A percentile compares a stretch with the other conserved stretches of the same genome.
Evolutionary conservation across 345 rosid genomes (phyloP).

Genomic region (Euphorbia peplus): DNA sequence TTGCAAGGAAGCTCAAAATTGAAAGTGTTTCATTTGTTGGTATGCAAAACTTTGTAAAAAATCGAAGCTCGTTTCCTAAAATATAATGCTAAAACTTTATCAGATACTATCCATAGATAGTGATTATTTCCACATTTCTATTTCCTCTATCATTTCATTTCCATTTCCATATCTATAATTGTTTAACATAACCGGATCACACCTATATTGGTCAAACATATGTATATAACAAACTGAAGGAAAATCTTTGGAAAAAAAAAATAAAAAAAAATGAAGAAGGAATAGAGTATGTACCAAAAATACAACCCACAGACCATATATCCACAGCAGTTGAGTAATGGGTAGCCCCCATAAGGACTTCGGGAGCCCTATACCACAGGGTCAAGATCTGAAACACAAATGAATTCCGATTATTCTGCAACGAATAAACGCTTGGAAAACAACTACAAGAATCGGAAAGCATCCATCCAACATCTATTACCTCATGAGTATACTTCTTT

Average conservation of each 20-base stretch:
- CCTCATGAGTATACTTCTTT: constrained; percentile 97
- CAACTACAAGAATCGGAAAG: not conserved
- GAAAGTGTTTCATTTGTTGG: too few species aligned
- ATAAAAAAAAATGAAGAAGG: too few species aligned
- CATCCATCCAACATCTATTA: constrained; percentile 8
- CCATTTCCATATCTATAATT: too few species aligned
- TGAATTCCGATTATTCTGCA: not conserved
- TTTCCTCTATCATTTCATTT: too few species aligned
- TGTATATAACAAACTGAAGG: too few species aligned
- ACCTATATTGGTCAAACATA: not conserved
- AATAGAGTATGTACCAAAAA: constrained; percentile 56
- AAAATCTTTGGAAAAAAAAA: too few species aligned
- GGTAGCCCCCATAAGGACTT: constrained; percentile 88
- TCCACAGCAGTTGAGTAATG: constrained; percentile 97
- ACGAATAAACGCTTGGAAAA: not conserved
- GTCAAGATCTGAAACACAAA: constrained; percentile 63
- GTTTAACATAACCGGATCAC: not conserved
- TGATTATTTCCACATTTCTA: too few species aligned
- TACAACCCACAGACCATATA: constrained; percentile 93
- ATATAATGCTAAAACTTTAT: too few species aligned
- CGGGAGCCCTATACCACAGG: constrained; percentile 97
- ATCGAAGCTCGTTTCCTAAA: too few species aligned
- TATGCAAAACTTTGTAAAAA: too few species aligned
- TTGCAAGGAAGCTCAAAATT: too few species aligned
- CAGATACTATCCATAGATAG: too few species aligned